phyloP scores from a whole-genome alignment of 768 basidiomycete genomes.

The Auricularia sp. region DNA sequence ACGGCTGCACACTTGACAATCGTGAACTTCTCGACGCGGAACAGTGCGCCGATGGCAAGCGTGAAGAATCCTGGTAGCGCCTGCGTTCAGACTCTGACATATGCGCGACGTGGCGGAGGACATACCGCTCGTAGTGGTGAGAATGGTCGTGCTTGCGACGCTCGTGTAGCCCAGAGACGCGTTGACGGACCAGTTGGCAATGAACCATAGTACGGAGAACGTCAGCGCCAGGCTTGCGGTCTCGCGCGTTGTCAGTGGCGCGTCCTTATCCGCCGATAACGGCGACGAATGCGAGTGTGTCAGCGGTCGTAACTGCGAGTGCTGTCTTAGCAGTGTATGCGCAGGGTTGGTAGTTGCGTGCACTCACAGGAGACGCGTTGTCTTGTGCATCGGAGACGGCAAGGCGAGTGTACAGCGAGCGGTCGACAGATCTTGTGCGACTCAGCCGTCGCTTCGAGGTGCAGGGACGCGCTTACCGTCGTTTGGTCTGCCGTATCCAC shows the following conservation, averaged over 20 bases:
- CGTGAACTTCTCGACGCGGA: conserved; percentile 71
- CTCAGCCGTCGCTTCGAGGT: background rate
- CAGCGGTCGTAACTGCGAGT: background rate
- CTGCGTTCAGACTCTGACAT: background rate
- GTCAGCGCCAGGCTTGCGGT: conserved; percentile 68
- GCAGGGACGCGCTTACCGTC: background rate
- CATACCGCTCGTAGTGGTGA: conserved; percentile 83
- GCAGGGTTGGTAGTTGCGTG: background rate
- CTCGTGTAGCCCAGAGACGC: conserved; percentile 77
- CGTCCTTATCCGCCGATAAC: conserved; percentile 8
- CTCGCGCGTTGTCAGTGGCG: conserved; percentile 50
- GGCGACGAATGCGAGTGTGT: background rate
- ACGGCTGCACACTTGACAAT: conserved; percentile 69
- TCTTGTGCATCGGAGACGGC: background rate
- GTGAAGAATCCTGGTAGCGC: conserved; percentile 77
- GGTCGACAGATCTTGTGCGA: background rate
- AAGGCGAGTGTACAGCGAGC: background rate
- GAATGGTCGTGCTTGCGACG: conserved; percentile 87
- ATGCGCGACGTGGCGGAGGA: conserved; percentile 2
- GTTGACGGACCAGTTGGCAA: conserved; percentile 88
- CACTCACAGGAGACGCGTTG: background rate
- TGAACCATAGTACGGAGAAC: conserved; percentile 89
- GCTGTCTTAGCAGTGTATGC: background rate
- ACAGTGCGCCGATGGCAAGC: conserved; percentile 69
- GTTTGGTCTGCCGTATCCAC: conserved; percentile 9